Evolutionary conservation across 768 basidiomycete genomes (phyloP).

Genomic region (Boletus sp.): DNA sequence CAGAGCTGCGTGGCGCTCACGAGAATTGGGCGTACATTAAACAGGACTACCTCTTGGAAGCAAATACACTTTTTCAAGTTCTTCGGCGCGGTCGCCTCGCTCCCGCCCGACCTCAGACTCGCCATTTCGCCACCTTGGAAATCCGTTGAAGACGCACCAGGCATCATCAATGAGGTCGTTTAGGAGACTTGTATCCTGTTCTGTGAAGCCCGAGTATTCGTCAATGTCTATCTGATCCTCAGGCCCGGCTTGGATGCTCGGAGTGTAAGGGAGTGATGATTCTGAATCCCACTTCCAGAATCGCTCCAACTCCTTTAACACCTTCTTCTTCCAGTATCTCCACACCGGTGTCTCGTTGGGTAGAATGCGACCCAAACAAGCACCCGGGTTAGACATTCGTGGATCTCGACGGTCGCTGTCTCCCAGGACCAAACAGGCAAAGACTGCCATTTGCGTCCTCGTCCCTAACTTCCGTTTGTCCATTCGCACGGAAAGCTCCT

Average conservation of each 20-base stretch:
- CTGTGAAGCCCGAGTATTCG: slow-evolving; percentile 7
- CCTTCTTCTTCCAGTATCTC: slow-evolving; percentile 26
- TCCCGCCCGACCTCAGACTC: neutral
- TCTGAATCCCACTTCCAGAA: slow-evolving; percentile 5
- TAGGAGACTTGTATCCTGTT: slow-evolving; percentile 8
- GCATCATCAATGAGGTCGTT: slow-evolving; percentile 19
- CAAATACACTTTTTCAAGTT: neutral
- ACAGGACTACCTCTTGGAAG: neutral
- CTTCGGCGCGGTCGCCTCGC: neutral
- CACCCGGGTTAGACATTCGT: slow-evolving; percentile 1
- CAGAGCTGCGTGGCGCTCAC: too few species aligned
- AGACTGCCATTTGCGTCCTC: slow-evolving; percentile 29
- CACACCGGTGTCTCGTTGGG: slow-evolving; percentile 30
- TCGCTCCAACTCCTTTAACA: slow-evolving; percentile 14
- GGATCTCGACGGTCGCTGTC: neutral
- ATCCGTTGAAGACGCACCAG: slow-evolving; percentile 22
- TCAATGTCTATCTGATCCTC: slow-evolving; percentile 5
- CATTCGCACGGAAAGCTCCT: slow-evolving; percentile 2
- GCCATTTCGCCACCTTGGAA: slow-evolving; percentile 5
- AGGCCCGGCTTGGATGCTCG: slow-evolving; percentile 10
- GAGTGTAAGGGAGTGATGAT: slow-evolving; percentile 3
- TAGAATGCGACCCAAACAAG: slow-evolving; percentile 14
- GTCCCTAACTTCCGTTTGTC: slow-evolving; percentile 20
- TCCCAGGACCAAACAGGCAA: slow-evolving; percentile 21
- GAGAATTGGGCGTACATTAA: neutral